A percentile compares a stretch with the other conserved stretches of the same genome.
Conservation (phyloP, 192 early-diverging fungal genomes). For the Chytriomyces confervae region DNA sequence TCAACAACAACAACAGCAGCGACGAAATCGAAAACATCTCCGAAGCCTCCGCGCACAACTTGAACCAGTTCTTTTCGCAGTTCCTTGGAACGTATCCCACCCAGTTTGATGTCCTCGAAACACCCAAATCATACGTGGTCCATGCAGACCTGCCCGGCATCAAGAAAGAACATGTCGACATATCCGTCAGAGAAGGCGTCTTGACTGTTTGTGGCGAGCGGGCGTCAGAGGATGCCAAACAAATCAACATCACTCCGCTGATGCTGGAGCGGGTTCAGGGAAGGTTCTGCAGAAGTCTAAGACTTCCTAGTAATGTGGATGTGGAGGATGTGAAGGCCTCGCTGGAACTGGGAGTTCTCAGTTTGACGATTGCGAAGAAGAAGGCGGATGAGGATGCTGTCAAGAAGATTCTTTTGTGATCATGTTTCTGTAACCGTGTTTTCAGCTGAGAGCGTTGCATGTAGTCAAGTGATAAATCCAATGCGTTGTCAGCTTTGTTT, state of each 20-base stretch:
- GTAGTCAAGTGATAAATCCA: too few species aligned
- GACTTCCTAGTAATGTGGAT: not conserved
- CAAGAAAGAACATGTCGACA: not conserved
- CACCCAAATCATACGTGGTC: slow-evolving; percentile 3
- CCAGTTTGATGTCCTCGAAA: not conserved
- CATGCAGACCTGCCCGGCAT: not conserved
- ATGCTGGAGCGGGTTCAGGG: not conserved
- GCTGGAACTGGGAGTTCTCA: not conserved
- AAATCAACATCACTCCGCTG: not conserved
- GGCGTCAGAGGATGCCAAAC: not conserved
- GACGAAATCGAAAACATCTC: not conserved
- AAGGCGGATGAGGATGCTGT: not conserved
- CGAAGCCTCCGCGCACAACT: not conserved
- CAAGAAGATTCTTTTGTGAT: not conserved
- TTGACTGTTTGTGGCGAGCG: not conserved
- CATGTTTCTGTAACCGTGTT: not conserved
- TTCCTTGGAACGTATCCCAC: not conserved
- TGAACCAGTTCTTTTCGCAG: not conserved
- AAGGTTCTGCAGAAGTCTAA: not conserved
- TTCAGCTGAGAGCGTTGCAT: too few species aligned
- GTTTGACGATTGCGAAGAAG: not conserved
- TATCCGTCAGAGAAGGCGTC: not conserved
- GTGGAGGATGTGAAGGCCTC: not conserved
- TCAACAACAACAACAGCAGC: not conserved
- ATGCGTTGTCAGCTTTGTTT: too few species aligned